These are phyloP conservation scores for Saccharomyces hybrid DNA, from an alignment of 1,139 yeast species.

Conservation along the genomic window DNA sequence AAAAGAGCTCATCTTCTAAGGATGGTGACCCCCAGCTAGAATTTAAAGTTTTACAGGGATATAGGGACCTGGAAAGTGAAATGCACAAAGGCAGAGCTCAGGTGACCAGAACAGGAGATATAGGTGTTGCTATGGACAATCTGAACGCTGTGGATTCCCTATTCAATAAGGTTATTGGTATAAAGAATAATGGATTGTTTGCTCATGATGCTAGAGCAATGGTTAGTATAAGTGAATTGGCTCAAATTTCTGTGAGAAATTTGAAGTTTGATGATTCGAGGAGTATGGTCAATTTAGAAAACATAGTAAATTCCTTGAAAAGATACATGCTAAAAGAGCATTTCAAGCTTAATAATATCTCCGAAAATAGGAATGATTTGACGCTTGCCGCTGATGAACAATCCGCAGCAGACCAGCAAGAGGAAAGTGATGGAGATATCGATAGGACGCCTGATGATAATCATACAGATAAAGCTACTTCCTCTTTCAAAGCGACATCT, in stretches of 20 bases:
- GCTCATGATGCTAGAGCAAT: conserved; percentile 44
- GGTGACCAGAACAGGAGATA: conserved; percentile 39
- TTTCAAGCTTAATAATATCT: conserved; percentile 16
- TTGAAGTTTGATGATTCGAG: conserved; percentile 49
- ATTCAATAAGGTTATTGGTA: conserved; percentile 32
- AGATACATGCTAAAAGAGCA: conserved; percentile 34
- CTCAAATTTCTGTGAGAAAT: conserved; percentile 52
- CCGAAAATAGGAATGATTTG: conserved; percentile 6
- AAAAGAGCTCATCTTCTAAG: background rate
- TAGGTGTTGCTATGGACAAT: conserved; percentile 30
- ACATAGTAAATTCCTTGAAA: conserved; percentile 39
- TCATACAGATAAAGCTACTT: conserved; percentile 14
- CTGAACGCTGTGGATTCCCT: conserved; percentile 34
- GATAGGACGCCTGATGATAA: conserved; percentile 8
- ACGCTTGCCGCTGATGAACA: conserved; percentile 18
- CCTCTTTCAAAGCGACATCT: conserved; percentile 15
- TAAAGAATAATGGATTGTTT: conserved; percentile 35
- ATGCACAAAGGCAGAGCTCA: conserved; percentile 35
- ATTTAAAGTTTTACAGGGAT: conserved; percentile 31
- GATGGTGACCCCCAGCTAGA: conserved; percentile 10
- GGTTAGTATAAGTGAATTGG: conserved; percentile 39
- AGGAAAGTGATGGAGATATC: conserved; percentile 11
- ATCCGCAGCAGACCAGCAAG: conserved; percentile 15
- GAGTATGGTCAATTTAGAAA: conserved; percentile 42
- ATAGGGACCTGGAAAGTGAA: conserved; percentile 31